Evolutionary conservation across 805 yeast species (phyloP), one percentile per base, ranked within the genome.

Genomic region (Pichia scutulata): DNA sequence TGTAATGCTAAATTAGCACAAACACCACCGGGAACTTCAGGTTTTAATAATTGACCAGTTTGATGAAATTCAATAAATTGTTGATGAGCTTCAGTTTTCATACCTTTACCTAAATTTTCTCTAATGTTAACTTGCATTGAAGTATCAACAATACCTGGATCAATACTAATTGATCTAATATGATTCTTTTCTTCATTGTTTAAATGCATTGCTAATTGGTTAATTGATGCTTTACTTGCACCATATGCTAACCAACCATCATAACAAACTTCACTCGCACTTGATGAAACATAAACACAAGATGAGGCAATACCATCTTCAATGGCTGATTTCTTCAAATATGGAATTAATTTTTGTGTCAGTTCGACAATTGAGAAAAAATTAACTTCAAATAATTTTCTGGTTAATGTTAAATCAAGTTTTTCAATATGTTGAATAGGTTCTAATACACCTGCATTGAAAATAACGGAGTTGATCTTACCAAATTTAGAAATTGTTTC

Each of bases 81-180:
- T 48, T 80, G 68, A 54, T 80, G 74, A 4, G 80, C 77, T 18
- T 76, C 81, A 1, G 73, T 68, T 0, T 76, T 71, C 97, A 90
- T 90, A 28, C 71, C 71, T 4, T 60, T 55, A 2, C 82, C 81
- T 55, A 78, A 80, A 43, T 67, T 74, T 21, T 79, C 84, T 60
- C 98, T 80, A 51, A 92, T 89, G 51, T 81, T 84, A 8, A 56
- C 64, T 69, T 93, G 98, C 98, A 93, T 92, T 23, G 71, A 72
- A 1, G 99, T 92, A 63, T 88, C 89, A 3, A 93, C 97, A 2
- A 89, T 95, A 7, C 99, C 98, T 0, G 98, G 98, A 0, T 96
- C 97, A 24, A 93, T 75, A 0, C 96, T 73, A 14, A 89, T 69
- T 2, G 84, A 70, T 37, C 70, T 66, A 19, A 89, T 68, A 2